Evolutionary conservation across 1,284 basidiomycete species (phyloP), one percentile per base, ranked within the genome.

Genomic region (Ceratobasidium sp.): DNA sequence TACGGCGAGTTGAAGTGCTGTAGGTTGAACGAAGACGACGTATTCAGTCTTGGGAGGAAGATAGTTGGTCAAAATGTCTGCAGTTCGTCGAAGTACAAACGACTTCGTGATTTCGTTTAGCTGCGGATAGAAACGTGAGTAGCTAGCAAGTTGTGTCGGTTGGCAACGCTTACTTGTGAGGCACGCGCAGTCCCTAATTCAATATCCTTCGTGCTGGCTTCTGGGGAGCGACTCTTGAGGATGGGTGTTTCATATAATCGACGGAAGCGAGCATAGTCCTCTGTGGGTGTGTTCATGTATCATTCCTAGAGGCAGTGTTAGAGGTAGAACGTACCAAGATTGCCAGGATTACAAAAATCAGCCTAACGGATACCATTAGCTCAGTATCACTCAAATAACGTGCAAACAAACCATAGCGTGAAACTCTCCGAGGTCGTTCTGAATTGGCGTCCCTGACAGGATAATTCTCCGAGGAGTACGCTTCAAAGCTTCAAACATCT

Each of bases 31-130:
- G 84, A 98, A 98, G 6, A 98, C 92, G 13, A 97, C 94, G 83
- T 97, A 98, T 91, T 98, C 97, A 83, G 95, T 88, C 87, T 98
- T 98, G 0, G 97, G 95, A 15, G 97, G 97, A 15, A 99, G 87
- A 82, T 95, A 96, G 79, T 93, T 92, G 80, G 91, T 90, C 77
- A 99, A 86, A 53, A 99, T 91, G 9, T 90, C 91, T 0, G 95
- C 93, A 69, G 94, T 96, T 79, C 98, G 90, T 40, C 98, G 91
- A 7, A 99, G 87, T 12, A 99, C 95, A 85, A 98, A 98, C 81
- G 94, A 93, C 81, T 91, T 91, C 15, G 95, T 91, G 42, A 97
- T 89, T 7, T 89, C 86, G n/a, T 90, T 88, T 23, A 99, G 88
- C 94, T 97, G 83, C 1, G 67, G 58, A 20, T 72, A 71, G 42